Percentiles rank a stretch among this genome's conserved stretches.
phyloP scores from a whole-genome alignment of 225 moss, liverwort and hornwort species.

The Sphagnum tenellum region DNA sequence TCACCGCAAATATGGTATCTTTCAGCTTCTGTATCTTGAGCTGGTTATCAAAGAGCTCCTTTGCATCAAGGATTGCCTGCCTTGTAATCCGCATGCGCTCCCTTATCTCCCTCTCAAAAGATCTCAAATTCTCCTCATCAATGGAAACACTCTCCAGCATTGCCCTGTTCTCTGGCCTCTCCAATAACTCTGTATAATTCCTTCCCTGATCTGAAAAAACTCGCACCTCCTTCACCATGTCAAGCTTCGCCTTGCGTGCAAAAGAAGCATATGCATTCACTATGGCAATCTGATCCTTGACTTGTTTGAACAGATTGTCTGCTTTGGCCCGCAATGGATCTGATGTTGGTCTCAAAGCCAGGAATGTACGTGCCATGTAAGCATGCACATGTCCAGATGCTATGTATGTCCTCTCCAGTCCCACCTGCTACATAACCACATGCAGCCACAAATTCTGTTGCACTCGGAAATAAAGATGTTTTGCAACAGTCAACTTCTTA shows the following conservation, averaged over 20 bases:
- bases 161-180: slow-evolving; percentile 34
- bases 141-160: slow-evolving; percentile 28
- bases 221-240: slow-evolving; percentile 47
- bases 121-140: slow-evolving; percentile 35
- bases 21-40: slow-evolving; percentile 60
- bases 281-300: slow-evolving; percentile 44
- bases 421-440: slow-evolving; percentile 19
- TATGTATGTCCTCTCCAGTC: slow-evolving; percentile 23
- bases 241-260: slow-evolving; percentile 48
- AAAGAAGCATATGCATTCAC: slow-evolving; percentile 43
- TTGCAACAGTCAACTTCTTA: not conserved
- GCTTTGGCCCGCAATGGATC: slow-evolving; percentile 48
- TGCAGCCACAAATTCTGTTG: slow-evolving; percentile 1
- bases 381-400: slow-evolving; percentile 37
- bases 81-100: slow-evolving; percentile 34
- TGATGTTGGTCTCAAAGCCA: slow-evolving; percentile 32
- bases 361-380: slow-evolving; percentile 46
- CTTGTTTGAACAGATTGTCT: slow-evolving; percentile 38
- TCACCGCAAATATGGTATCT: slow-evolving; percentile 45
- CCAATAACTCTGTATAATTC: slow-evolving; percentile 41
- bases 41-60: slow-evolving; percentile 51
- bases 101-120: slow-evolving; percentile 44
- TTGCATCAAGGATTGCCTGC: slow-evolving; percentile 39
- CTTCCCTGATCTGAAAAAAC: slow-evolving; percentile 45
- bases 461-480: not conserved